Conservation (phyloP, 2,329 filamentous ascomycete genomes). For the Fusarium sp. region DNA sequence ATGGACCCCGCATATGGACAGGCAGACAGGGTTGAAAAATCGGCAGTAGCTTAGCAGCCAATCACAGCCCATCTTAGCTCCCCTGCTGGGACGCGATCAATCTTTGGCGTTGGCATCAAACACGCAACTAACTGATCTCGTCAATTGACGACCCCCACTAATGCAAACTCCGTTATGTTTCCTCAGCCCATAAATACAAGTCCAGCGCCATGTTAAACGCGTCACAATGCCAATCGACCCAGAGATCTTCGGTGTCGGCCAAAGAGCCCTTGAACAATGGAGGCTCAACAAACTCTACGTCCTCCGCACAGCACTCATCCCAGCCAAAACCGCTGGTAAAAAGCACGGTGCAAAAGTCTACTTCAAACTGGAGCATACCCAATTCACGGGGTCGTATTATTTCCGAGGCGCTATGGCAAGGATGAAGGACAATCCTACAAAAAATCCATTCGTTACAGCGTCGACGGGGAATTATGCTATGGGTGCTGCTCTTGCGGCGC, state of each 20-base stretch:
- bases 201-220: not conserved
- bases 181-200: fast-evolving
- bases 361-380: not conserved
- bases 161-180: not conserved
- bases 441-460: not conserved
- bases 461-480: not conserved
- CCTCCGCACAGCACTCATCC: not conserved
- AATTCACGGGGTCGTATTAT: not conserved
- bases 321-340: not conserved
- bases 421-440: not conserved
- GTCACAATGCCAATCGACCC: not conserved
- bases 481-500: not conserved
- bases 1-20: not conserved
- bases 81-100: not conserved
- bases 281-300: not conserved
- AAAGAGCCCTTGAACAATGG: not conserved
- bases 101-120: not conserved
- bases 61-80: not conserved
- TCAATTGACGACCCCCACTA: too few species aligned
- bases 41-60: not conserved
- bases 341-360: not conserved
- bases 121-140: not conserved
- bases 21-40: not conserved
- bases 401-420: not conserved
- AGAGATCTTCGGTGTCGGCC: not conserved